Percentiles rank a stretch among this genome's conserved stretches.
phyloP scores from a whole-genome alignment of 441 rosid genomes.

The Macaranga tanarius region DNA sequence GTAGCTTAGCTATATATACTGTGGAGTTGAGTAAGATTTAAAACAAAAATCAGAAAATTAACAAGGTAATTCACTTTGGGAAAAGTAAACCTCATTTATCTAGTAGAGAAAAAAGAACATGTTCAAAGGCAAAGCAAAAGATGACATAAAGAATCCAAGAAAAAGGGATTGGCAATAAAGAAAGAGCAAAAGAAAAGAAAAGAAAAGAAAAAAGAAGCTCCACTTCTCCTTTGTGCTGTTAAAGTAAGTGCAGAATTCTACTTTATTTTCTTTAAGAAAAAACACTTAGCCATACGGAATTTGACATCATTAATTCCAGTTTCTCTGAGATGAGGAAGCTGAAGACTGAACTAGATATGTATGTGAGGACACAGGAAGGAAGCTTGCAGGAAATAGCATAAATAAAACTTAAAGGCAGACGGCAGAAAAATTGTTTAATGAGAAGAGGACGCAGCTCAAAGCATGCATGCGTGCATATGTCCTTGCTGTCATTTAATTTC shows the following conservation, averaged over 20 bases:
- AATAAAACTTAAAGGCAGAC: not conserved
- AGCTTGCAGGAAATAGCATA: not conserved
- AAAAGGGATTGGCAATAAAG: conserved; percentile 17
- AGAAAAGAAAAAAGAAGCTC: not conserved
- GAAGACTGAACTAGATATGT: not conserved
- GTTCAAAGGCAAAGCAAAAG: conserved; percentile 7
- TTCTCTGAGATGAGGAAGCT: not conserved
- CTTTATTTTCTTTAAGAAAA: not conserved
- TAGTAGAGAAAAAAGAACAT: not conserved
- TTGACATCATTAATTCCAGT: not conserved
- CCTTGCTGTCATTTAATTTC: no score
- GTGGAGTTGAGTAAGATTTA: not conserved
- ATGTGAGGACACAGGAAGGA: not conserved
- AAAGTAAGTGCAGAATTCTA: not conserved
- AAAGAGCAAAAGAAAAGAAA: not conserved
- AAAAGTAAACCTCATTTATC: conserved; percentile 11
- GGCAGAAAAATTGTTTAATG: no score
- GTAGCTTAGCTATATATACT: no score
- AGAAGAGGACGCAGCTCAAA: no score
- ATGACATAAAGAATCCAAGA: conserved; percentile 23
- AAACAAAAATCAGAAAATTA: not conserved
- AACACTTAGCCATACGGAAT: not conserved
- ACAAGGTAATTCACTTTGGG: not conserved
- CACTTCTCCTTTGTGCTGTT: conserved; percentile 9
- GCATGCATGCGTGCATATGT: no score